Evolutionary conservation across 768 basidiomycete species (phyloP), one percentile per base, ranked within the genome.

Genomic region (Coprinopsis strossmayeri): DNA sequence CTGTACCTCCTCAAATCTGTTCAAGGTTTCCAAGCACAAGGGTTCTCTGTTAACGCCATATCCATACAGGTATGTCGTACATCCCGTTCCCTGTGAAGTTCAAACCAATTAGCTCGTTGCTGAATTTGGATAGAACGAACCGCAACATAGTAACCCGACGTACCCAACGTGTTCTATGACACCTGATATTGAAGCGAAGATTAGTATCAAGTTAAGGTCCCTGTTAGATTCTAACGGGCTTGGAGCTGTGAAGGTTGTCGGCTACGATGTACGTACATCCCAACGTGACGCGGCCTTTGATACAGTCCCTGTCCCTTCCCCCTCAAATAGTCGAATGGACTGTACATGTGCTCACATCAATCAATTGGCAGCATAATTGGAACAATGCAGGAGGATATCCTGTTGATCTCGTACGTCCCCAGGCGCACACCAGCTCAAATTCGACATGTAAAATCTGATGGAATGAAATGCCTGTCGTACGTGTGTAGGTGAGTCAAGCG

Each of bases 1-100:
- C 79, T 72, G 13, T 88, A 90, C 59, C 75, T 89, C 10, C 62
- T 88, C 20, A 88, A 87, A 62, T 70, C 76, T 17, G 70, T 88
- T 11, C 84, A 87, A 57, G 85, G 82, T 2, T 86, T 86, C 63
- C 66, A 74, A 45, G 72, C 52, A 50, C 65, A 86, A 55, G 84
- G 84, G 0, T 73, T 86, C 44, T 62, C 70, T 1, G 58, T 81
- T 12, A 87, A 81, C 50, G 84, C 84, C 0, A 75, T 90, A 37
- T 69, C 73, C 0, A 78, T 84, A 35, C 71, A 89, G 57, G 65
- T 61, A 23, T 21, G 52, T 34, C 23, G 9, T 11, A 15, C 28
- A 23, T 18, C 35, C 35, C 35, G 35, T 10, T 2, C 3, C 18
- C 52, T 32, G 5, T 18, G 10, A 28, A 45, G 0, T 30, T 3